Evolutionary conservation across 177 flowering plant genomes (phyloP), one percentile per base, ranked within the genome.

Genomic region (Vitis hybrid): DNA sequence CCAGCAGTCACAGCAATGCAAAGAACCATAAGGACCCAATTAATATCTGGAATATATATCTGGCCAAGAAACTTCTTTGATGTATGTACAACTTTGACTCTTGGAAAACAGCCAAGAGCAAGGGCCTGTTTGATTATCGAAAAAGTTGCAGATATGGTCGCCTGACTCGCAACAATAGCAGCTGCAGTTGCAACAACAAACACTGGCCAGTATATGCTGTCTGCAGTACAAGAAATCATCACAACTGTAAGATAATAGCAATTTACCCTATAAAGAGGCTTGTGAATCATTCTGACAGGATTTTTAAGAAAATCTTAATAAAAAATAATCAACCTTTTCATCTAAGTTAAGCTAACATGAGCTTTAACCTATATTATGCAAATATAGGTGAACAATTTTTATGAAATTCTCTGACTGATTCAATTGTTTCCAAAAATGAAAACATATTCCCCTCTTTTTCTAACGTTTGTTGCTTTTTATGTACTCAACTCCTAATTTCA

Each of bases 71-170:
- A 89, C 81, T 83, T 80, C 78, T 82, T 89, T 46, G 98, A 93
- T 35, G 98, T 93, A 71, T 93, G 96, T 2, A 91, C 87, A n/a
- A 93, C 89, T 77, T 88, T 93, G 68, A 93, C 97, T 82, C 98
- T 84, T 11, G 98, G 98, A 61, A 93, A 93, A 72, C 98, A 93
- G 30, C 96, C 96, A 62, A 80, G 91, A 55, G 98, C 94, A 19
- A 80, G 86, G 6, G 98, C 93, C 75, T 93, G 98, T 88, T 93
- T 92, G 75, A 93, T 86, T 71, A 91, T 83, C 58, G 97, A 91
- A 79, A 91, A 93, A 0, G 96, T 90, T 2, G 98, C 98, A 63
- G 94, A 82, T 75, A 93, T 93, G 30, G 95, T 93, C 63, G 98
- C 97, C 72, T 93, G 98, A 77, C 98, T 93, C 13, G 98, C 98